phyloP scores from a whole-genome alignment of 805 yeast species.

The Barnettozyma pratensis region DNA sequence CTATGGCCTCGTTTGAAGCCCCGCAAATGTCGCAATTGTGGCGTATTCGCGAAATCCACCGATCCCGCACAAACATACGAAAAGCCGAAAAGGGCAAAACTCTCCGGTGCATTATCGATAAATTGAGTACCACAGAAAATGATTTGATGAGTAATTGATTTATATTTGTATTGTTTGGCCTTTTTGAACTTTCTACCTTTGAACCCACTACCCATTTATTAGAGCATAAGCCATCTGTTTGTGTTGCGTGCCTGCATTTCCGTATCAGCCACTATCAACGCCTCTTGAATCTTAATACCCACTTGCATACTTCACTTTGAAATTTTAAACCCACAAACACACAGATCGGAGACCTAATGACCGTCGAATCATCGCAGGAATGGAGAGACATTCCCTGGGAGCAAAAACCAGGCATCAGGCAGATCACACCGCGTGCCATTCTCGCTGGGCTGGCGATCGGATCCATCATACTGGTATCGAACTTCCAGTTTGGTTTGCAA shows the following conservation, averaged over 20 bases:
- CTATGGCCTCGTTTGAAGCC: no score
- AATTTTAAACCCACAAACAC: background rate
- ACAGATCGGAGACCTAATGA: background rate
- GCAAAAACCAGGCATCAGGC: slow-evolving; percentile 48
- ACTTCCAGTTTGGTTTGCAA: slow-evolving; percentile 93
- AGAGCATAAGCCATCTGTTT: no score
- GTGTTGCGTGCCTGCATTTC: no score
- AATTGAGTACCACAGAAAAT: no score
- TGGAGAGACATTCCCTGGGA: slow-evolving; percentile 23
- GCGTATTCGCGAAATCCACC: no score
- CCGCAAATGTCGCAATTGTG: background rate
- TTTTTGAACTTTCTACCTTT: background rate
- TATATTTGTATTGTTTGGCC: background rate
- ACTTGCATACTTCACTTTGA: background rate
- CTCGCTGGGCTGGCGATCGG: slow-evolving; percentile 81
- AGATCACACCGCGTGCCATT: slow-evolving; percentile 69
- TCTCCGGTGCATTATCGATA: background rate
- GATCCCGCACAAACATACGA: background rate
- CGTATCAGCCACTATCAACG: no score
- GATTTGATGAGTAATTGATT: background rate
- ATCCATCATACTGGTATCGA: slow-evolving; percentile 76
- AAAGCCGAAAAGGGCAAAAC: background rate
- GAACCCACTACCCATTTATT: no score
- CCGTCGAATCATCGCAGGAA: background rate
- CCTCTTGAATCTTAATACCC: no score